Evolutionary conservation across 768 basidiomycete genomes (phyloP).

Genomic region (Mycena metata): DNA sequence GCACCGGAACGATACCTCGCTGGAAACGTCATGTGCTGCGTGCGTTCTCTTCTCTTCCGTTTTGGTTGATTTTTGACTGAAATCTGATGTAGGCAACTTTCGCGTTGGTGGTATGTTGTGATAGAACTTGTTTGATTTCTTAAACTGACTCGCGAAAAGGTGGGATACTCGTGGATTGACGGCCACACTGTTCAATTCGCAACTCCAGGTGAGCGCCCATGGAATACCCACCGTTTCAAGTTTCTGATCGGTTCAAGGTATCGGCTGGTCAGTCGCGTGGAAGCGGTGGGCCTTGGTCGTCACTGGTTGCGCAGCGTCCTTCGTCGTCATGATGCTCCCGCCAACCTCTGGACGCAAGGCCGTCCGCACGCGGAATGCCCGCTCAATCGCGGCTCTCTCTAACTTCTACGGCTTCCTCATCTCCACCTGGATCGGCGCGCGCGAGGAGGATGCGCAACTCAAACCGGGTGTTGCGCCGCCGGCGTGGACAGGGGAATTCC

Average conservation of each 20-base stretch:
- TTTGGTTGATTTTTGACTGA: too few relatives aligned
- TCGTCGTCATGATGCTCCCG: conserved; percentile 68
- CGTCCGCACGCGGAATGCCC: conserved; percentile 37
- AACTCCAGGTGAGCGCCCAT: conserved; percentile 59
- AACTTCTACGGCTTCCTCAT: conserved; percentile 58
- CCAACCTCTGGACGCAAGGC: conserved; percentile 63
- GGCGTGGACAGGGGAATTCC: conserved; percentile 38
- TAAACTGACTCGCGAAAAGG: background rate
- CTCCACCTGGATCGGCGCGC: conserved; percentile 55
- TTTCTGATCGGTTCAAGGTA: conserved; percentile 47
- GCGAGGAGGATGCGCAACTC: conserved; percentile 29
- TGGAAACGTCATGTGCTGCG: conserved; percentile 53
- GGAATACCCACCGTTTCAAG: conserved; percentile 30
- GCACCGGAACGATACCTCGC: conserved; percentile 34
- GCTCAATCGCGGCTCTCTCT: conserved; percentile 54
- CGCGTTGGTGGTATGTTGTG: conserved; percentile 50
- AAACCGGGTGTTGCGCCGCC: conserved; percentile 38
- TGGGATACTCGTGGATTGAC: conserved; percentile 72
- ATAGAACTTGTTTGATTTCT: background rate
- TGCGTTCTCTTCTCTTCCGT: conserved; percentile 42
- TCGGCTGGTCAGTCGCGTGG: conserved; percentile 68
- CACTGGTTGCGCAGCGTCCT: conserved; percentile 65
- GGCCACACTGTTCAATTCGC: conserved; percentile 59
- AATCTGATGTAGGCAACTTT: conserved; percentile 52
- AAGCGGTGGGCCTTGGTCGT: conserved; percentile 63